Evolutionary conservation across 1,284 basidiomycete species (phyloP).

Genomic region (Microbotryum silenes-acaulis): DNA sequence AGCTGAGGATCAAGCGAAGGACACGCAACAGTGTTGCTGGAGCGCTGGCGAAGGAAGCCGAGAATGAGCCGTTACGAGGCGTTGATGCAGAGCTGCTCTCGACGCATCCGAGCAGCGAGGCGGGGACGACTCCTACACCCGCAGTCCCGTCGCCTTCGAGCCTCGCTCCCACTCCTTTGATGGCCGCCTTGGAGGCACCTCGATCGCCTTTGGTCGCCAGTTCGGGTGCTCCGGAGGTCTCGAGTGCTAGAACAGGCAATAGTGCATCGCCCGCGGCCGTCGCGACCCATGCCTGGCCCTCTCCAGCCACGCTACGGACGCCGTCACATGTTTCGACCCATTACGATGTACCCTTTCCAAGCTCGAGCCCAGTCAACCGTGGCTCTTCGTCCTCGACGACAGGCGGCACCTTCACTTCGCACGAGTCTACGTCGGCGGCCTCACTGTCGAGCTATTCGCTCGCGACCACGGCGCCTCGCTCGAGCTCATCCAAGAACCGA

Average conservation of each 20-base stretch:
- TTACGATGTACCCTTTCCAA: conserved; percentile 14
- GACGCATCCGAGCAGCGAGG: neutral
- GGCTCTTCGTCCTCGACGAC: conserved; percentile 74
- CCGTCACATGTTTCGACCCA: conserved; percentile 43
- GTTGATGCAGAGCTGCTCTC: neutral
- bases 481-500: conserved; percentile 41
- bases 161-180: neutral
- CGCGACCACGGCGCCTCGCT: conserved; percentile 56
- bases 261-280: too few species aligned
- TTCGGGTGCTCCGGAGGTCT: too few species aligned
- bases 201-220: neutral
- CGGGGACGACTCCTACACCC: neutral
- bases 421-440: conserved; percentile 74
- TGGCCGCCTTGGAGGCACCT: conserved; percentile 1
- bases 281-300: neutral
- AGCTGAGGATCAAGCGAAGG: conserved; percentile 46
- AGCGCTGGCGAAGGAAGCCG: conserved; percentile 4
- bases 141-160: neutral
- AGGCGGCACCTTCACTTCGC: conserved; percentile 60
- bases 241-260: too few species aligned
- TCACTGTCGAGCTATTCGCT: conserved; percentile 68
- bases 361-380: conserved; percentile 50
- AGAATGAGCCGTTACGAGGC: neutral
- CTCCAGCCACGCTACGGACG: neutral
- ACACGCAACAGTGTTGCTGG: conserved; percentile 23